These are phyloP conservation scores for Echinosophora koreensis DNA, from an alignment of 306 rosid species.

Conservation along the genomic window DNA sequence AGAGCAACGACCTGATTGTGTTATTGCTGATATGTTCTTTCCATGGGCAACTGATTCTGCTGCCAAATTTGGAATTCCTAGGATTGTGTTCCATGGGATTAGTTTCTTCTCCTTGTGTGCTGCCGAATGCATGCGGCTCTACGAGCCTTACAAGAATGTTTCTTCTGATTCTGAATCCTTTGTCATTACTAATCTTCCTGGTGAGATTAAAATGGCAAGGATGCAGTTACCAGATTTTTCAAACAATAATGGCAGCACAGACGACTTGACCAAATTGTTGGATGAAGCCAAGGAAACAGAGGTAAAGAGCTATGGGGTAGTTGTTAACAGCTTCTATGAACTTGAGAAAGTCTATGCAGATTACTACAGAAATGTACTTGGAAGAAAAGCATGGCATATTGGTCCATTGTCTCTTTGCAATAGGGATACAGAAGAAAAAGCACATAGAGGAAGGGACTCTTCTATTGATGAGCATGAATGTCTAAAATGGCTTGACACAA, in stretches of 20 bases:
- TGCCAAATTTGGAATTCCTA: neutral
- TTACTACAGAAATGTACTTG: slow-evolving; percentile 42
- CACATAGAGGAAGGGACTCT: slow-evolving; percentile 32
- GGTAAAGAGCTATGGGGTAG: slow-evolving; percentile 46
- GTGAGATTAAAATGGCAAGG: slow-evolving; percentile 5
- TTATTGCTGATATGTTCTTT: slow-evolving; percentile 2
- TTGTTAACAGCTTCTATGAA: slow-evolving; percentile 62
- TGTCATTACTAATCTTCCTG: neutral
- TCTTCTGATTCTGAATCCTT: slow-evolving; percentile 20
- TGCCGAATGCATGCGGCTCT: neutral
- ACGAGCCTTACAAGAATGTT: neutral
- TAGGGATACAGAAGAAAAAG: neutral
- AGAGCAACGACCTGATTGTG: slow-evolving; percentile 24
- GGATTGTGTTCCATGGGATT: neutral
- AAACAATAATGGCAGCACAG: neutral
- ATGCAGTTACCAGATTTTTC: neutral
- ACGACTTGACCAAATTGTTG: neutral
- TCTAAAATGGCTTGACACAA: slow-evolving; percentile 45
- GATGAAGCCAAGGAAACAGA: slow-evolving; percentile 29
- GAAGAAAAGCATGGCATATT: slow-evolving; percentile 58
- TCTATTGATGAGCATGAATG: slow-evolving; percentile 12
- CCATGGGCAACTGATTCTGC: slow-evolving; percentile 9
- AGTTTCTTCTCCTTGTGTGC: neutral
- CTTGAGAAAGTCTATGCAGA: slow-evolving; percentile 58
- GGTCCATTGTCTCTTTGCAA: slow-evolving; percentile 59